Percentiles rank a stretch among this genome's conserved stretches.
Evolutionary conservation across 805 yeast genomes (phyloP).

Genomic region (Helenozyma baotianmanensis): DNA sequence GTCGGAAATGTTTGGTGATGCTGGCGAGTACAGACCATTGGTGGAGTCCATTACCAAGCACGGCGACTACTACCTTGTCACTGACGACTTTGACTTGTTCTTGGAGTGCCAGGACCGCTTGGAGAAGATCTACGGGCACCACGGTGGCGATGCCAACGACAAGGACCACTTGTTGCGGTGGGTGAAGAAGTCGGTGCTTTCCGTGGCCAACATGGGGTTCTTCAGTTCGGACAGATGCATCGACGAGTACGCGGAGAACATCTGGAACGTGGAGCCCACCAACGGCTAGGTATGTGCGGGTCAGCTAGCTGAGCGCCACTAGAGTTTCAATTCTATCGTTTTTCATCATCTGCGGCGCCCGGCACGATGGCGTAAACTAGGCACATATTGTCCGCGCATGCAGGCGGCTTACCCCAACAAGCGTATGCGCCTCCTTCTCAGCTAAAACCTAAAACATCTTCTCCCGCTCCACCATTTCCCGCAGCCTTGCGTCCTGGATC

Average conservation of each 20-base stretch:
- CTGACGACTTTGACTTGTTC: conserved; percentile 86
- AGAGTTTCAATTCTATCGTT: too few species aligned
- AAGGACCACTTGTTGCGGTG: conserved; percentile 59
- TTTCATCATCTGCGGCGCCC: too few species aligned
- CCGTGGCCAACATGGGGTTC: conserved; percentile 92
- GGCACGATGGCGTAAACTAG: too few species aligned
- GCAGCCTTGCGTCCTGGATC: too few species aligned
- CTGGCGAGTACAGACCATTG: conserved; percentile 60
- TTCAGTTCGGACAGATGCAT: conserved; percentile 88
- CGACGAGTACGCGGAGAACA: conserved; percentile 85
- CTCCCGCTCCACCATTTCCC: too few species aligned
- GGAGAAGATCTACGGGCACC: conserved; percentile 60
- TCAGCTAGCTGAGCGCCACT: too few species aligned
- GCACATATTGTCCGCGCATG: too few species aligned
- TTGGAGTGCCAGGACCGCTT: conserved; percentile 74
- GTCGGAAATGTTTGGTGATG: conserved; percentile 66
- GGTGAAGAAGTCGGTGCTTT: conserved; percentile 69
- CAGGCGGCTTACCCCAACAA: too few species aligned
- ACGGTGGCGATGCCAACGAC: conserved; percentile 37
- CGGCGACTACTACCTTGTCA: conserved; percentile 83
- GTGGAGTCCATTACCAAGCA: conserved; percentile 65
- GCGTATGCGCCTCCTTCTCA: too few species aligned
- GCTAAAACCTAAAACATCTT: too few species aligned
- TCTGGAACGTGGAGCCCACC: conserved; percentile 87
- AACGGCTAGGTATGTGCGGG: too few species aligned